phyloP scores from a whole-genome alignment of 23 red algal species.

The Chondrus crispus region DNA sequence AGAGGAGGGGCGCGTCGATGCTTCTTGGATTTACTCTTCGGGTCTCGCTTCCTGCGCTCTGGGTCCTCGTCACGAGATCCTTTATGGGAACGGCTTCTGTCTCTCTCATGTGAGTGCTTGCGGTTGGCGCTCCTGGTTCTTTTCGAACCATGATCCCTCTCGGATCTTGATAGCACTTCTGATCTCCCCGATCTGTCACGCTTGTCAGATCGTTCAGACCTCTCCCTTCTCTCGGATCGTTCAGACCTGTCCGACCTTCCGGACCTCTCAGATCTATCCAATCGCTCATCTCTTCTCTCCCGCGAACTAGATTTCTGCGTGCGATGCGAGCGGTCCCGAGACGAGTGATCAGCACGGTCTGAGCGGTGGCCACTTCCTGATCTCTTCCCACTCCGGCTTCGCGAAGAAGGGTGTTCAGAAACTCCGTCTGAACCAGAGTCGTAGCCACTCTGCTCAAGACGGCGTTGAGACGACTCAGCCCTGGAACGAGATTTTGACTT shows the following conservation, averaged over 20 bases:
- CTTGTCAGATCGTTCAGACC: too few species aligned
- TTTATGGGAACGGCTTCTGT: not conserved
- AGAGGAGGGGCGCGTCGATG: not conserved
- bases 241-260: too few species aligned
- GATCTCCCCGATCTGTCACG: too few species aligned
- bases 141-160: conserved; percentile 25
- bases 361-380: not conserved
- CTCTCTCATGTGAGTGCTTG: conserved; percentile 25
- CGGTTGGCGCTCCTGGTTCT: conserved; percentile 4
- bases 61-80: not conserved
- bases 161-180: too few species aligned
- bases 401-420: not conserved
- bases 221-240: too few species aligned
- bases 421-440: not conserved
- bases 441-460: not conserved
- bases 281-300: not conserved
- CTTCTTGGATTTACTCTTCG: conserved; percentile 2
- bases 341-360: not conserved
- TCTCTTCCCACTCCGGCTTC: not conserved
- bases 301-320: not conserved
- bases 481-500: not conserved
- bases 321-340: not conserved
- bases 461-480: not conserved
- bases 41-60: conserved; percentile 12
- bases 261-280: not conserved